Percentiles rank a stretch among this genome's conserved stretches.
Conservation (phyloP, 164 flowering plant species). For the Liquidambar formosana region DNA sequence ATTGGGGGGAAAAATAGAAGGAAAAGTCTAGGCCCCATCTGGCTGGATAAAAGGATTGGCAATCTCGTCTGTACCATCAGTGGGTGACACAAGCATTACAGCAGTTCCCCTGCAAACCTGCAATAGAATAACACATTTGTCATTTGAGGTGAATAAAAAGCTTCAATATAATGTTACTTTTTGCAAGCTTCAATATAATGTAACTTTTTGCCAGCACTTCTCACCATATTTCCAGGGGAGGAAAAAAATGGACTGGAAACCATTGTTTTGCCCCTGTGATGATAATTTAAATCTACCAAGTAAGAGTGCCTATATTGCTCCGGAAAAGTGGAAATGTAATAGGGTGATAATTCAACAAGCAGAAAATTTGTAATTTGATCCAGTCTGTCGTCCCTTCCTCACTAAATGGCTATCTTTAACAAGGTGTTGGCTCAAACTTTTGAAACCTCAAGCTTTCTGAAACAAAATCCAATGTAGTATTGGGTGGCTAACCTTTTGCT, state of each 20-base stretch:
- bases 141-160: neutral
- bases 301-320: no score
- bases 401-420: neutral
- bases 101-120: constrained; percentile 97
- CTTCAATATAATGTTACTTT: no score
- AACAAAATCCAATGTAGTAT: neutral
- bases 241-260: neutral
- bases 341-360: no score
- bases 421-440: neutral
- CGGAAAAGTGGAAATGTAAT: no score
- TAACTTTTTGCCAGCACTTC: neutral
- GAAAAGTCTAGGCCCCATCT: constrained; percentile 61
- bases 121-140: constrained; percentile 1
- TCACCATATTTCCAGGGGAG: neutral
- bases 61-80: constrained; percentile 95
- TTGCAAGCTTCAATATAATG: neutral
- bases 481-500: neutral
- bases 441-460: neutral
- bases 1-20: neutral
- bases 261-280: no score
- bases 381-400: neutral
- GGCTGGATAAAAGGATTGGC: constrained; percentile 89
- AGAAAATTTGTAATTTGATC: neutral
- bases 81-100: constrained; percentile 98
- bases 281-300: no score